Evolutionary conservation across 306 rosid species (phyloP), one percentile per base, ranked within the genome.

Genomic region (Hippophae gyantsensis): DNA sequence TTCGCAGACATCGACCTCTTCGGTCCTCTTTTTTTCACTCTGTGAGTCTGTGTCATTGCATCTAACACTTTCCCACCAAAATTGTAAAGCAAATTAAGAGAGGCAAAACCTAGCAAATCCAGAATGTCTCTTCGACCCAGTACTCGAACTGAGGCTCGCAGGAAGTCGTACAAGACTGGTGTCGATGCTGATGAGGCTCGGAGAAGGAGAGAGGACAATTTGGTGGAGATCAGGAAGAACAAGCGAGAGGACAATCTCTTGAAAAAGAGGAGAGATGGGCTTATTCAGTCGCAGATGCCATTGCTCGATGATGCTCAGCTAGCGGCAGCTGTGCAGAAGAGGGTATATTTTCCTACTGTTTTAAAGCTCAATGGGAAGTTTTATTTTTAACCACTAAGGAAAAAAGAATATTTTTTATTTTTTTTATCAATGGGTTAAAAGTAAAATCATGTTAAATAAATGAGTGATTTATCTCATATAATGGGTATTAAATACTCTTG

Each of bases 151-250:
- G 84, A 84, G 44, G 74, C 79, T 18, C 72, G 90, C 7, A 84
- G 73, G 82, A 81, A 81, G 64, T 44, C 81, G 14, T 84, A 81
- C 77, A 84, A 84, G 70, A 78, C 81, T 0, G 84, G 84, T 3
- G 90, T 84, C 6, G 90, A 78, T 43, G 86, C 78, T 8, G 80
- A 80, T 42, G 84, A 84, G 70, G 90, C 86, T 14, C 67, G 86
- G 11, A 57, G 86, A 63, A 63, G 86, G 65, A 74, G 90, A 42
- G 84, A 84, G 72, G 86, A 81, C 63, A 78, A 81, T 57, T 60
- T 84, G 60, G 77, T 81, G 8, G 75, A 75, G 79, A 85, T 82
- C 76, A 79, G 94, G 77, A 85, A 85, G 77, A 79, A 66, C 75
- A 79, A 82, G 68, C 86, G 86, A 7, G 81, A 79, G 62, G 84